phyloP scores from a whole-genome alignment of 2,329 filamentous ascomycete genomes.

The Penicillium brevicompactum region DNA sequence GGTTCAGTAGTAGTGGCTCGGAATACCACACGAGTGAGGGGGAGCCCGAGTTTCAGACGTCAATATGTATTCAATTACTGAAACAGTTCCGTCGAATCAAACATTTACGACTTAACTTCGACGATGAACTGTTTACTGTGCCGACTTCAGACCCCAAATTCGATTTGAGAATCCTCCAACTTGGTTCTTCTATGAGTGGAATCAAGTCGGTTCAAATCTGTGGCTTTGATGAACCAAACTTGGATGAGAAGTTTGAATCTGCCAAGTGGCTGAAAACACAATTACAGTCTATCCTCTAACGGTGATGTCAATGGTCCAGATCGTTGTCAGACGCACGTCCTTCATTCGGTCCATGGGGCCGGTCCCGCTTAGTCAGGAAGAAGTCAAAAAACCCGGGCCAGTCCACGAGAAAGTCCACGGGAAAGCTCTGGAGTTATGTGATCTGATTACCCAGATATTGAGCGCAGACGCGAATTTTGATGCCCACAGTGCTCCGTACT shows the following conservation, averaged over 20 bases:
- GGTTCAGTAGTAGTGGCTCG: not conserved
- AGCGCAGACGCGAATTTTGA: too few relatives aligned
- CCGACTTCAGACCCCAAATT: not conserved
- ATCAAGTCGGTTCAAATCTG: not conserved
- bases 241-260: not conserved
- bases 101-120: not conserved
- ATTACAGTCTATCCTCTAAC: not conserved
- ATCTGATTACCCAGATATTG: too few relatives aligned
- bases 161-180: not conserved
- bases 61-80: not conserved
- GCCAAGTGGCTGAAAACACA: not conserved
- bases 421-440: too few relatives aligned
- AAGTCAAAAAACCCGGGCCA: too few relatives aligned
- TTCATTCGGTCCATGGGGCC: too few relatives aligned
- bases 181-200: not conserved
- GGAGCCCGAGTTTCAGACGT: not conserved
- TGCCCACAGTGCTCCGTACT: too few relatives aligned
- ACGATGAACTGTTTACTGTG: too few relatives aligned
- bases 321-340: too few relatives aligned
- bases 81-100: not conserved
- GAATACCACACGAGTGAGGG: not conserved
- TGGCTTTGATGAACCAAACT: not conserved
- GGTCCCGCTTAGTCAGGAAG: too few relatives aligned
- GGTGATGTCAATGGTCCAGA: too few relatives aligned
- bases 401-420: too few relatives aligned